Base-by-base conservation (phyloP, 2,329 filamentous ascomycete genomes). In the Scytalidium sp. region DNA sequence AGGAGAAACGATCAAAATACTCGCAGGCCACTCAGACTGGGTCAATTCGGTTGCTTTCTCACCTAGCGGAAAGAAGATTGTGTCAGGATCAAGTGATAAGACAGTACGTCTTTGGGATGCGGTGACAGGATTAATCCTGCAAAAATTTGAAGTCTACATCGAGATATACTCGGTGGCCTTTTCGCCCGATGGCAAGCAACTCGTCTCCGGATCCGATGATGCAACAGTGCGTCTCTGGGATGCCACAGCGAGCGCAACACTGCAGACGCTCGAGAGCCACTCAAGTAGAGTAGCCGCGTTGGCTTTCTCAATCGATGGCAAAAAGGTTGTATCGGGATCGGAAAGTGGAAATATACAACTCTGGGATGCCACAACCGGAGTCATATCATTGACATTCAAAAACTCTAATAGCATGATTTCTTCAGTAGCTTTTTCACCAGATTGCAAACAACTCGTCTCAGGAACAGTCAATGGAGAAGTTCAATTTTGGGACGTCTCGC, bases 251-350 rank as follows among this genome's bases (percentile, higher is more conserved):
- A 46, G 49, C n/a, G 41, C 39, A 23, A 19, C 19, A 25, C 43
- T 32, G 41, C 50, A 53, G 44, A 57, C 50, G 41, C 46, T 59
- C 43, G 19, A 52, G 44, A 19, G 40, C 9, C 48, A 60, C 46
- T 10, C 19, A 19, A 9, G 40, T n/a, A n/a, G 1, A 27, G 47
- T 60, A 21, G 52, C 13, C 19, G 50, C 48, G 15, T 13, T 41
- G 9, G 40, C 20, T 19, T 41, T 10, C 17, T 41, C 40, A 8
- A 13, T 19, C 8, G 20, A 41, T 41, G 17, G 40, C 9, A 9
- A 41, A 19, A 9, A n/a, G 9, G 8, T 41, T 19, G 40, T 19
- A 10, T 41, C 40, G 20, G 40, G 40, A 9, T 41, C 40, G 40
- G 20, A n/a, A 19, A 19, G 20, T 19, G 40, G 20, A 41, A 41